Evolutionary conservation across 23 red algal genomes (phyloP).

Genomic region (Pyropia haitanensis): DNA sequence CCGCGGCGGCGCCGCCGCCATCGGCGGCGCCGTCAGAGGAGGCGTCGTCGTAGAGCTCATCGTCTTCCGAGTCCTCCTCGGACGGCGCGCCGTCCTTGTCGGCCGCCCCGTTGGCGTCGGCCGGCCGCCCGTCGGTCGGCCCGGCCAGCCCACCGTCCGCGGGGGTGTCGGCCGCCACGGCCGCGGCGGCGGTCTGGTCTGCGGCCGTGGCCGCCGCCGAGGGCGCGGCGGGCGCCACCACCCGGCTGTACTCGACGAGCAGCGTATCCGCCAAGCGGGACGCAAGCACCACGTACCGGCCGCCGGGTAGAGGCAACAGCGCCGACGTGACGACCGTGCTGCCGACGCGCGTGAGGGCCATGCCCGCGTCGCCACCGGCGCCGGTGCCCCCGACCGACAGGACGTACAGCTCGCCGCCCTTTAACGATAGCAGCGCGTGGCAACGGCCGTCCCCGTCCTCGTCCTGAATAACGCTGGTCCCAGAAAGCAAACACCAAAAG

Average conservation of each 20-base stretch:
- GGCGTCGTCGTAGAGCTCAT: no score
- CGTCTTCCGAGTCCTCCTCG: no score
- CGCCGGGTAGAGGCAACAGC: constrained; percentile 36
- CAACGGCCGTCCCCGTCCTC: no score
- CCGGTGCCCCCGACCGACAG: constrained; percentile 15
- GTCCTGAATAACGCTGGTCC: no score
- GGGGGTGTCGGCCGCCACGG: no score
- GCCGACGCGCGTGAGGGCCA: constrained; percentile 45
- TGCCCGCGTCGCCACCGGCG: constrained; percentile 21
- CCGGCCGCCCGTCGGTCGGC: no score
- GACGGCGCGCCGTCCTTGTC: no score
- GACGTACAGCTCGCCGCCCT: constrained; percentile 74
- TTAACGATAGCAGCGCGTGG: constrained; percentile 48
- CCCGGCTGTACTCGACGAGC: constrained; percentile 37
- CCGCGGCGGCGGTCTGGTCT: background rate
- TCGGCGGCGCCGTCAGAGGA: no score
- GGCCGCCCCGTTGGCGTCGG: no score
- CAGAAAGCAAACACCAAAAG: no score
- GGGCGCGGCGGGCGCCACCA: constrained; percentile 2
- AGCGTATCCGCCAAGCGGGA: constrained; percentile 56
- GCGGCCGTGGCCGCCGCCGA: constrained; percentile 5
- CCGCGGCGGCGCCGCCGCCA: no score
- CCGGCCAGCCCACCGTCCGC: no score
- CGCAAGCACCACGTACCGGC: constrained; percentile 48
- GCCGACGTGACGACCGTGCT: constrained; percentile 60